Evolutionary conservation across 2,329 filamentous ascomycete genomes (phyloP).

Genomic region (Verticillium nonalfalfae): DNA sequence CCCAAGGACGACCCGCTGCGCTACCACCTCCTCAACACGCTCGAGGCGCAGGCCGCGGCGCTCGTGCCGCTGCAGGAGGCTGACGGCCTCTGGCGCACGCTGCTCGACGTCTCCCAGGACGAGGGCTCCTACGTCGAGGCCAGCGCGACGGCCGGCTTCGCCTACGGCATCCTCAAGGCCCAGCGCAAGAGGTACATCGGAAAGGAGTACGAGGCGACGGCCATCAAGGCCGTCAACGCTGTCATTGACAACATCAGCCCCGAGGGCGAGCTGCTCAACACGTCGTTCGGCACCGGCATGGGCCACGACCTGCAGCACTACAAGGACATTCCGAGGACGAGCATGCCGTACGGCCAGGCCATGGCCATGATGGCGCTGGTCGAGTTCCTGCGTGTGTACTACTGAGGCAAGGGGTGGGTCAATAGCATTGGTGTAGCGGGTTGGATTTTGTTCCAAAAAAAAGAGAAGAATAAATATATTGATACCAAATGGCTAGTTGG

Average conservation of each 20-base stretch:
- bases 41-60: slow-evolving; percentile 64
- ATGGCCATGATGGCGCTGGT: slow-evolving; percentile 80
- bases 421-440: neutral
- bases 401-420: neutral
- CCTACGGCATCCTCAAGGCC: slow-evolving; percentile 72
- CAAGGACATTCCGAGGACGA: slow-evolving; percentile 67
- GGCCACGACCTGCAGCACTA: slow-evolving; percentile 69
- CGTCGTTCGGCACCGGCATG: slow-evolving; percentile 76
- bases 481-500: neutral
- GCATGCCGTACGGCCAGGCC: slow-evolving; percentile 79
- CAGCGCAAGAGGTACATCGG: slow-evolving; percentile 64
- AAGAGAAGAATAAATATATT: neutral
- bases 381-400: slow-evolving; percentile 57
- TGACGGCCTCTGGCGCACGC: slow-evolving; percentile 66
- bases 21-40: slow-evolving; percentile 50
- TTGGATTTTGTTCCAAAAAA: neutral
- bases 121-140: slow-evolving; percentile 71
- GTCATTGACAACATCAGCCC: slow-evolving; percentile 60
- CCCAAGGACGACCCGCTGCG: slow-evolving; percentile 57
- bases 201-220: slow-evolving; percentile 52
- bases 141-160: slow-evolving; percentile 74
- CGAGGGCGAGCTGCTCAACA: slow-evolving; percentile 65
- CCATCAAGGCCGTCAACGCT: slow-evolving; percentile 59
- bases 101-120: slow-evolving; percentile 59
- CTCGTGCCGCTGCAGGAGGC: slow-evolving; percentile 52